Evolutionary conservation across 805 yeast species (phyloP), one percentile per base, ranked within the genome.

Genomic region (Lipomyces yamadae): DNA sequence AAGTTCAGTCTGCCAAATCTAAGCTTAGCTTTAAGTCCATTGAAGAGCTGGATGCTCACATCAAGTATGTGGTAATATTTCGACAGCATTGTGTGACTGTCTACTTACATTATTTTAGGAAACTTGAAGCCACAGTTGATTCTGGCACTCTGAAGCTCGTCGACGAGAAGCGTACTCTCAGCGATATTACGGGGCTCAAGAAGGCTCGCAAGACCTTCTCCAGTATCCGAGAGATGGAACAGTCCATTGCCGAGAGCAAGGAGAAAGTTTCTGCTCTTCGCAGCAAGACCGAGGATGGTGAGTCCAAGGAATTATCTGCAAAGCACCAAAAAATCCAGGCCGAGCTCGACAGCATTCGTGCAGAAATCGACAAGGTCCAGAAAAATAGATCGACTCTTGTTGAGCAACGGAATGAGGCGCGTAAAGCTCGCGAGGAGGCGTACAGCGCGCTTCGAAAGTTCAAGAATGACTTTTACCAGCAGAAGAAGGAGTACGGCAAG

Each of bases 151-250:
- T 95, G 77, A 86, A 91, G 74, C 86, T 95, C 75, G 98, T 92
- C 62, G 97, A 94, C 70, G 99, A 95, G 84, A 89, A 91, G 82
- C 84, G 87, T 76, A 80, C 83, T 71, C 86, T 95, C 72, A 90
- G 90, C 81, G 98, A 94, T 81, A 90, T 92, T 83, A 84, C 92
- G 61, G 79, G 88, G 57, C 85, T 95, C 78, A 88, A 94, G 80
- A 92, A 91, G 80, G 81, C 90, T 76, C 86, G 88, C 76, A 89
- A 89, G 78, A 93, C 89, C 78, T 90, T 91, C 76, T 86, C 86
- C 60, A 82, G 85, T 58, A 82, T 93, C 73, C 92, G 88, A 76
- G 85, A 86, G 74, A 85, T 85, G 74, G 97, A 92, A 82, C 85
- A 85, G 73, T 85, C 88, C 56, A 88, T 94, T 76, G 97, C 92